These are phyloP conservation scores for Lophiostoma macrostomum DNA, from an alignment of 495 filamentous ascomycete genomes.

Conservation along the genomic window DNA sequence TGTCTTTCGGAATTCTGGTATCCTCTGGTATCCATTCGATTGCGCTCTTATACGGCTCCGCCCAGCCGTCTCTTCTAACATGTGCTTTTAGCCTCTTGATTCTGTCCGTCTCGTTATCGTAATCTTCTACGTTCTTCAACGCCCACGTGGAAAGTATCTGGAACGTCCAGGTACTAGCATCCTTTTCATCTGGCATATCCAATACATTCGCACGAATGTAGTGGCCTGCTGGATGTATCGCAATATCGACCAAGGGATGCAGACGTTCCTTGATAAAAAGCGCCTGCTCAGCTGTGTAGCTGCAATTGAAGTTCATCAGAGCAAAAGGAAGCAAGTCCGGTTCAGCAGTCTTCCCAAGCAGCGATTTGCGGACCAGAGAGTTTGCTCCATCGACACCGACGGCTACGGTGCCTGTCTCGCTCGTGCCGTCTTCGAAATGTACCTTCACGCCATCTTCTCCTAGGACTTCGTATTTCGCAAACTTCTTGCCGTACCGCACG, in stretches of 20 bases:
- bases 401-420: conserved; percentile 21
- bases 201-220: conserved; percentile 24
- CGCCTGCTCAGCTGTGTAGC: conserved; percentile 40
- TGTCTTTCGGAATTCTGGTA: conserved; percentile 42
- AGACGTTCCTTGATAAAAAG: conserved; percentile 28
- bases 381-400: conserved; percentile 34
- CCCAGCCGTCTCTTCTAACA: conserved; percentile 32
- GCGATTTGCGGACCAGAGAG: conserved; percentile 21
- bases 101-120: conserved; percentile 34
- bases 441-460: conserved; percentile 18
- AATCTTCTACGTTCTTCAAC: conserved; percentile 23
- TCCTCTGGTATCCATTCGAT: conserved; percentile 47
- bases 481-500: conserved; percentile 19
- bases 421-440: conserved; percentile 28
- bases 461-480: conserved; percentile 5
- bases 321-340: conserved; percentile 17
- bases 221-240: conserved; percentile 33
- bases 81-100: conserved; percentile 44
- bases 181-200: conserved; percentile 35
- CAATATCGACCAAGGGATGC: conserved; percentile 37
- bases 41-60: conserved; percentile 45
- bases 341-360: conserved; percentile 25
- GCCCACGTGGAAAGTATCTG: conserved; percentile 42
- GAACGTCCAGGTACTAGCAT: conserved; percentile 41
- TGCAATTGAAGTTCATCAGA: conserved; percentile 33